Evolutionary conservation across 352 stramenopile species (phyloP).

Genomic region (Phytophthora cryptogea): DNA sequence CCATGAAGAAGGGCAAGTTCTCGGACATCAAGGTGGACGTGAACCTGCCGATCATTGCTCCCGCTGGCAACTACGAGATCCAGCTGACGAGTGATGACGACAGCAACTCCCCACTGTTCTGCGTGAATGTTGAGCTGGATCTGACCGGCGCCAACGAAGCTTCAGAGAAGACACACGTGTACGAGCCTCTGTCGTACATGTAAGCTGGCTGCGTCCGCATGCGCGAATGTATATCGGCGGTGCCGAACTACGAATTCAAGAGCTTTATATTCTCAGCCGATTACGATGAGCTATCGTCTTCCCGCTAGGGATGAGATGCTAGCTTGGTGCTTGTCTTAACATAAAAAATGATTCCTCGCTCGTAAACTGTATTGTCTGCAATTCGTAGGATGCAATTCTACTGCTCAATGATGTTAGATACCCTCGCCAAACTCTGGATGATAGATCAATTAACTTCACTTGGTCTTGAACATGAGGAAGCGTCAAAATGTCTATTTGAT

Average conservation of each 20-base stretch:
- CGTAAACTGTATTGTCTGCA: not conserved
- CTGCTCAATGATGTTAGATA: too few relatives aligned
- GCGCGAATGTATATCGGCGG: slow-evolving; percentile 22
- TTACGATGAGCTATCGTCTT: not conserved
- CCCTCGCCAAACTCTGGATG: too few relatives aligned
- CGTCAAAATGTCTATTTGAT: too few relatives aligned
- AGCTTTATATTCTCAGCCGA: slow-evolving; percentile 23
- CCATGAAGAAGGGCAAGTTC: slow-evolving; percentile 64
- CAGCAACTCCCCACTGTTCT: slow-evolving; percentile 60
- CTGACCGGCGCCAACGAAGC: slow-evolving; percentile 42
- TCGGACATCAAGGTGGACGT: slow-evolving; percentile 79
- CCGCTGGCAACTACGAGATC: slow-evolving; percentile 83
- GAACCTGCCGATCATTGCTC: slow-evolving; percentile 82
- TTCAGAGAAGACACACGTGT: slow-evolving; percentile 63
- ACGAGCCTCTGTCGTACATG: slow-evolving; percentile 71
- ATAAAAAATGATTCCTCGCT: slow-evolving; percentile 8
- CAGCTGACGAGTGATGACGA: slow-evolving; percentile 63
- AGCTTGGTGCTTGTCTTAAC: slow-evolving; percentile 9
- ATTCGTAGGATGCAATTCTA: too few relatives aligned
- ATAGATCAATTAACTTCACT: too few relatives aligned
- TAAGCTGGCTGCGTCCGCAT: slow-evolving; percentile 33
- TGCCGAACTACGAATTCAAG: slow-evolving; percentile 11
- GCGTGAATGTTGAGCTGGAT: slow-evolving; percentile 79
- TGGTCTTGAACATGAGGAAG: too few relatives aligned
- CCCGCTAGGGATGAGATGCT: not conserved